phyloP scores from a whole-genome alignment of 2,329 filamentous ascomycete genomes.

The Pestalotiopsis fici region DNA sequence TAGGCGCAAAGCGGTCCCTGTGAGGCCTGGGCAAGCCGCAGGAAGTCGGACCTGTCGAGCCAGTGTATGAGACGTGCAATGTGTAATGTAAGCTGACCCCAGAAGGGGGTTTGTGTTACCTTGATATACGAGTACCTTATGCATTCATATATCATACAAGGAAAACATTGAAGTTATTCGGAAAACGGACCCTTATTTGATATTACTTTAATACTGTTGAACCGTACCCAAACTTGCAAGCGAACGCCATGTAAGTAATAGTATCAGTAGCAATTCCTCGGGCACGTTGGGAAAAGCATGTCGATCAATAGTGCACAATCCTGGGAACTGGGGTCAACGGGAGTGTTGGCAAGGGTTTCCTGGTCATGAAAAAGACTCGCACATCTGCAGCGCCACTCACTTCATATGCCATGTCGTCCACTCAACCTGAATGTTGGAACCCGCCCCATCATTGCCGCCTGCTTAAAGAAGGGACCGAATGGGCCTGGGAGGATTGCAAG shows the following conservation, averaged over 20 bases:
- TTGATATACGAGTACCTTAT: no score
- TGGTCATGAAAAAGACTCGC: not conserved
- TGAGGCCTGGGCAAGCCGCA: not conserved
- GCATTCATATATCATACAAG: not conserved
- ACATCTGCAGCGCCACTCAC: not conserved
- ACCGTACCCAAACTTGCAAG: not conserved
- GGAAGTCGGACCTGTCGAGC: not conserved
- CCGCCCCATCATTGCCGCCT: not conserved
- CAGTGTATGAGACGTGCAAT: not conserved
- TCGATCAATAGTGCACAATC: not conserved
- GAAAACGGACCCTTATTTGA: not conserved
- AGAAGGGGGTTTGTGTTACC: not conserved
- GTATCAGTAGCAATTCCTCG: not conserved
- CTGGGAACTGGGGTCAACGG: not conserved
- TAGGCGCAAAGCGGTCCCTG: conserved; percentile 4
- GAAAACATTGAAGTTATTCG: not conserved
- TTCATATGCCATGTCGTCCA: not conserved
- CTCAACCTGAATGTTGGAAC: not conserved
- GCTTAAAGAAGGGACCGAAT: not conserved
- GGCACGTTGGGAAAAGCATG: not conserved
- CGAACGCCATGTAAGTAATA: not conserved
- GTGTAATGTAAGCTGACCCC: not conserved
- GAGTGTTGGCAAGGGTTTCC: not conserved
- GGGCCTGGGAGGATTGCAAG: not conserved
- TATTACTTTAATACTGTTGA: not conserved